Conservation (phyloP, 306 rosid species). For the Inga leiocalycina region DNA sequence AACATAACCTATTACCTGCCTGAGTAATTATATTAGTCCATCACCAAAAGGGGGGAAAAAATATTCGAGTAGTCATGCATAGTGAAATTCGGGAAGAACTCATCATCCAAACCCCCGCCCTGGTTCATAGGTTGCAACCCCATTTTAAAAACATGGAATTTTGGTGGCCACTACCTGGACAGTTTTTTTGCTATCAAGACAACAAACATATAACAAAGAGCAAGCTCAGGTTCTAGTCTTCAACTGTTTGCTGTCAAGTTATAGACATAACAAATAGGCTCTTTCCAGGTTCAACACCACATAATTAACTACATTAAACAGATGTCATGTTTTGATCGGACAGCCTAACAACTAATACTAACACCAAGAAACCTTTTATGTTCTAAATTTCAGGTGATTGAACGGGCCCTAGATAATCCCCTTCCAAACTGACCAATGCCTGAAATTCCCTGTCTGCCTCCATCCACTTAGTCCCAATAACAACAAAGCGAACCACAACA, state of each 20-base stretch:
- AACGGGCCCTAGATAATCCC: constrained; percentile 79
- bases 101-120: no score
- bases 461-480: constrained; percentile 85
- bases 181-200: neutral
- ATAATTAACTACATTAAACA: neutral
- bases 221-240: neutral
- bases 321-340: neutral
- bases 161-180: neutral
- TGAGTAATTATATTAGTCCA: no score
- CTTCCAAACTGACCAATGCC: constrained; percentile 85
- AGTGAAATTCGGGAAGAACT: no score
- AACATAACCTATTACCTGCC: neutral
- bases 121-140: no score
- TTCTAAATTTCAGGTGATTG: constrained; percentile 40
- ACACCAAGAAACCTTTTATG: neutral
- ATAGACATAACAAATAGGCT: neutral
- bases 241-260: neutral
- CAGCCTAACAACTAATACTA: neutral
- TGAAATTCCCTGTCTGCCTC: constrained; percentile 91
- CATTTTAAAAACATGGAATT: no score
- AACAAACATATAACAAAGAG: neutral
- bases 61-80: no score
- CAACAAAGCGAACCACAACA: constrained; percentile 61
- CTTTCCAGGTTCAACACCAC: neutral
- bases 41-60: no score